These are phyloP conservation scores for Closterium sp. DNA, from an alignment of 139 green algal genomes.

Conservation along the genomic window DNA sequence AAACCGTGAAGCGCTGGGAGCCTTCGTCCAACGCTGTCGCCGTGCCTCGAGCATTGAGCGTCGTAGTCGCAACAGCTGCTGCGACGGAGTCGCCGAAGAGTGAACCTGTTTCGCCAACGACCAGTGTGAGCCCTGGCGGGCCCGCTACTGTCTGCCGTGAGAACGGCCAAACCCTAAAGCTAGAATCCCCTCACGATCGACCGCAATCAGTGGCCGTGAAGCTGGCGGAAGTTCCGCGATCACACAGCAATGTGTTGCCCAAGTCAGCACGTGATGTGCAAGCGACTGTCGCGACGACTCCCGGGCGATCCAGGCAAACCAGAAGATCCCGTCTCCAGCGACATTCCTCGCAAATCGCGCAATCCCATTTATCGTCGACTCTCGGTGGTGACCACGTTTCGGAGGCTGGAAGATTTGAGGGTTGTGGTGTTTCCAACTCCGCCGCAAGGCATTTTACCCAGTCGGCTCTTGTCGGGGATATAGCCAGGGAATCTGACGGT, in stretches of 20 bases:
- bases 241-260: not conserved
- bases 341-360: not conserved
- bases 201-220: not conserved
- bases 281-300: not conserved
- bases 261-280: not conserved
- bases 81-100: not conserved
- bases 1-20: not conserved
- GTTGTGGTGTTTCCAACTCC: not conserved
- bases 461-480: not conserved
- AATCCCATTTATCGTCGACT: not conserved
- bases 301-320: not conserved
- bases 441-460: not conserved
- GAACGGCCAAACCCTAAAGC: not conserved
- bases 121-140: not conserved
- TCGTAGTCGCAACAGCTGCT: not conserved
- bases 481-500: not conserved
- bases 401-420: not conserved
- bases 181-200: not conserved
- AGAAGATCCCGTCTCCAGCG: not conserved
- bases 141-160: not conserved
- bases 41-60: not conserved
- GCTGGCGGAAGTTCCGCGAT: not conserved
- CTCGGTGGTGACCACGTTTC: not conserved
- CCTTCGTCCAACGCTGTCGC: not conserved
- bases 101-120: not conserved